Percentiles rank a stretch among this genome's conserved stretches.
phyloP scores from a whole-genome alignment of 306 rosid genomes.

The Corylus avellana region DNA sequence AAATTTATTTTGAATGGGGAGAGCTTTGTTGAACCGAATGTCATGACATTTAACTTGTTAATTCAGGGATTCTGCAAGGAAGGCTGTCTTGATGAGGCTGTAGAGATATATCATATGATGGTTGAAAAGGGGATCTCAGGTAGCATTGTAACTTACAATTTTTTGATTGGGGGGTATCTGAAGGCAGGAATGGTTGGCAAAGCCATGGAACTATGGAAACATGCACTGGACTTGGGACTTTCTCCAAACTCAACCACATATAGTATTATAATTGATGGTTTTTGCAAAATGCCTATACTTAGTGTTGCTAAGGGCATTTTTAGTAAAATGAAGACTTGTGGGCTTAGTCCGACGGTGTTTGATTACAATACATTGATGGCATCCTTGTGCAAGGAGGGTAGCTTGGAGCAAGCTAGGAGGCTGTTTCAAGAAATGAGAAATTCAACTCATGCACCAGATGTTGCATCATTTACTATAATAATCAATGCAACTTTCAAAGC shows the following conservation, averaged over 20 bases:
- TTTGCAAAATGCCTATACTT: constrained; percentile 72
- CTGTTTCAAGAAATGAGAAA: constrained; percentile 65
- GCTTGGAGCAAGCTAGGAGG: constrained; percentile 71
- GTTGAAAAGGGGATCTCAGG: constrained; percentile 49
- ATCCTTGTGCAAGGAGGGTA: constrained; percentile 65
- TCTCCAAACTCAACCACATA: constrained; percentile 57
- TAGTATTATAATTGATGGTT: constrained; percentile 67
- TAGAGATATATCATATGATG: constrained; percentile 56
- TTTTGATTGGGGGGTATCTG: constrained; percentile 63
- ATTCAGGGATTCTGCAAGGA: constrained; percentile 69
- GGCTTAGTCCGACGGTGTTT: constrained; percentile 48
- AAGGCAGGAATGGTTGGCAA: constrained; percentile 38
- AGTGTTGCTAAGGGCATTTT: constrained; percentile 76
- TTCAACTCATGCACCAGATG: constrained; percentile 47
- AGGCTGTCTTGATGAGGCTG: constrained; percentile 46
- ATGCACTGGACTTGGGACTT: constrained; percentile 49
- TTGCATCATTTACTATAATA: constrained; percentile 62
- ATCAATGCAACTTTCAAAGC: constrained; percentile 67
- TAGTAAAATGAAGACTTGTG: constrained; percentile 50
- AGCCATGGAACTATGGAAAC: constrained; percentile 61
- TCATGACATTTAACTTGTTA: constrained; percentile 46
- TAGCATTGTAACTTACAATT: constrained; percentile 54
- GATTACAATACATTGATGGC: constrained; percentile 67
- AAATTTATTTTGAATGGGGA: constrained; percentile 42
- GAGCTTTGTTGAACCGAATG: constrained; percentile 53